Evolutionary conservation across 2,329 filamentous ascomycete genomes (phyloP), one percentile per base, ranked within the genome.

Genomic region (Dactylonectria estremocensis): DNA sequence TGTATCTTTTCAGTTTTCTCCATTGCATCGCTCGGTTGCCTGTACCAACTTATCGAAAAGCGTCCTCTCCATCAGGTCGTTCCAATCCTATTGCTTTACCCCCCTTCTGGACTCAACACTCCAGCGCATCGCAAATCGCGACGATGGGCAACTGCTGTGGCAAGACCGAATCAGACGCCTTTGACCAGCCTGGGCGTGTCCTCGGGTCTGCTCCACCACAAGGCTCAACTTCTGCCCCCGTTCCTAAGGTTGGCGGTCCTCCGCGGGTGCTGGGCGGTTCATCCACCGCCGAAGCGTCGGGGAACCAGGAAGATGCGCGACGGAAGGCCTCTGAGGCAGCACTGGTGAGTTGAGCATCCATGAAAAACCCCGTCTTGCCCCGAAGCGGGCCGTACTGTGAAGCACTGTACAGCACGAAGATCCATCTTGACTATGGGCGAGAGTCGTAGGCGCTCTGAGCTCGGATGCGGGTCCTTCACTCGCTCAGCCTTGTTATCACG

Each of bases 111-210:
- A 57, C 40, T 22, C 4, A 10, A 22, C 28, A 8, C 56, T 13
- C 24, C 24, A 2, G n/a, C 28, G 3, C 35, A 10, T 50, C 46
- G 9, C 24, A 18, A 24, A 9, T 31, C 43, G 4, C 46, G 49
- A 63, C 66, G 71, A 97, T 98, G 95, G 95, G 95, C 67, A 95
- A 94, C 80, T 87, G 94, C 82, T 97, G 93, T 84, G 93, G 94
- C 79, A 95, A 94, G 80, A 87, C 93, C 90, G 80, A 89, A 35
- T 83, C 88, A 69, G 90, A 93, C 74, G 85, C 89, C 80, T 96
- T 95, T 83, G 83, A 89, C 59, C 88, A 89, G 61, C 91, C 92
- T 55, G 94, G 94, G 67, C 92, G 93, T 61, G 88, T 90, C 43
- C 86, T 97, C 61, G 92, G 90, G 72, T 85, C 90, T 43, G 84